Evolutionary conservation across 768 basidiomycete species (phyloP), one percentile per base, ranked within the genome.

Genomic region (Pleurotus giganteus): DNA sequence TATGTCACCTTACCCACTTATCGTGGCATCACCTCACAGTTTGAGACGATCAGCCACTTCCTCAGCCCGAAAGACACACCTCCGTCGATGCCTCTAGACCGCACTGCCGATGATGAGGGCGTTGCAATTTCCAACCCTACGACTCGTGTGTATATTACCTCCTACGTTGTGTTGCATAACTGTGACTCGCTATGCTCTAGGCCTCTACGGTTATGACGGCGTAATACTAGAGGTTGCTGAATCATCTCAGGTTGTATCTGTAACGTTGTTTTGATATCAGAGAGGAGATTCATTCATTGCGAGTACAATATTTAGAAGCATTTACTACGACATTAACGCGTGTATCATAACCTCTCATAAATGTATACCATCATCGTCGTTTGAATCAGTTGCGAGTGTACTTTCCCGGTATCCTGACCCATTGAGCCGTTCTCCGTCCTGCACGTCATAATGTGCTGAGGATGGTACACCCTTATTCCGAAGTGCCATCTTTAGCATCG

Each of bases 191-290:
- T 15, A 19, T 29, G 52, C 17, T n/a, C n/a, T 19, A 53, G 58
- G 58, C 8, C 55, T 59, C 19, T 44, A 89, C 56, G 90, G 91
- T 27, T 92, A 89, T 62, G 86, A 91, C 56, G 91, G 92, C 21
- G 80, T 91, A 39, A 84, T 92, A 47, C 68, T 92, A 26, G 92
- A 94, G 62, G 86, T 88, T 11, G 84, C 88, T 9, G 87, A 89
- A 59, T 77, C 83, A 19, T 90, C 87, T 2, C 89, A 91, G 61
- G 86, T 94, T 24, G 80, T 87, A 15, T 75, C 86, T 27, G 84
- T 93, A 8, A 86, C 77, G 62, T 66, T 91, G 42, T 88, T 90
- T 68, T 88, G 62, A 79, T 23, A n/a, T 57, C 19, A 12, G 39
- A 12, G n/a, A n/a, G 27, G 6, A 29, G 15, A 43, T 52, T 36